Percentiles rank a stretch among this genome's conserved stretches.
phyloP scores from a whole-genome alignment of 148 eudicot genomes.

The Rhododendron mucronatum region DNA sequence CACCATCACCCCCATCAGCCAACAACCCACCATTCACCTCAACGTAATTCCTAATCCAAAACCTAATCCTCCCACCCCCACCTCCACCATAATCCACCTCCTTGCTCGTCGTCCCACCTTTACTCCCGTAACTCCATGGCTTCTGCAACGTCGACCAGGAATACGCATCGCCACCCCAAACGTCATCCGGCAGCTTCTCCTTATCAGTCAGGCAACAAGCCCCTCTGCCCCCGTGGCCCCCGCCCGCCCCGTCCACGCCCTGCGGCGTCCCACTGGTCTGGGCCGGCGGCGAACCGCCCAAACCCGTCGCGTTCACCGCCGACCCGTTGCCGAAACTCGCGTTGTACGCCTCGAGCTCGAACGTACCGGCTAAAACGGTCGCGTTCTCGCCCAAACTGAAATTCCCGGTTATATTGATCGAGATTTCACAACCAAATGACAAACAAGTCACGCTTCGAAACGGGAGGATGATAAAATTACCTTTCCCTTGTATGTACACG shows the following conservation, averaged over 20 bases:
- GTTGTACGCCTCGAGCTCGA: slow-evolving; percentile 55
- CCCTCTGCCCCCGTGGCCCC: slow-evolving; percentile 94
- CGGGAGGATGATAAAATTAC: slow-evolving; percentile 76
- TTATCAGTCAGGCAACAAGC: slow-evolving; percentile 66
- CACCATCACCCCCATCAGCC: slow-evolving; percentile 93
- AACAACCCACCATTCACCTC: slow-evolving; percentile 71
- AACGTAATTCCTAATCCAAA: slow-evolving; percentile 34
- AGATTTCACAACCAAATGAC: slow-evolving; percentile 57
- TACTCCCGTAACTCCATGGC: slow-evolving; percentile 93
- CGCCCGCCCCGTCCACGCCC: slow-evolving; percentile 84
- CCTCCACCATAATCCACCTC: slow-evolving; percentile 89
- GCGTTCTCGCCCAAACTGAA: slow-evolving; percentile 76
- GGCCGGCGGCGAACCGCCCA: slow-evolving; percentile 72
- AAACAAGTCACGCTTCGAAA: slow-evolving; percentile 52
- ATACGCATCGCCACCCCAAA: slow-evolving; percentile 97
- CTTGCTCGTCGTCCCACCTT: slow-evolving; percentile 83
- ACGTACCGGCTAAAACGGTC: slow-evolving; percentile 47
- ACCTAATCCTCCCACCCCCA: slow-evolving; percentile 79
- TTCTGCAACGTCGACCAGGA: slow-evolving; percentile 60
- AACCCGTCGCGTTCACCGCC: slow-evolving; percentile 65
- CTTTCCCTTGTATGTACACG: slow-evolving; percentile 78
- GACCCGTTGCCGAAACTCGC: slow-evolving; percentile 61
- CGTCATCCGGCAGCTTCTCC: slow-evolving; percentile 66
- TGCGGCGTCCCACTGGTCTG: slow-evolving; percentile 88
- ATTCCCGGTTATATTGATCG: slow-evolving; percentile 61